Evolutionary conservation across 805 yeast species (phyloP), one percentile per base, ranked within the genome.

Genomic region (Clavispora santaluciae): DNA sequence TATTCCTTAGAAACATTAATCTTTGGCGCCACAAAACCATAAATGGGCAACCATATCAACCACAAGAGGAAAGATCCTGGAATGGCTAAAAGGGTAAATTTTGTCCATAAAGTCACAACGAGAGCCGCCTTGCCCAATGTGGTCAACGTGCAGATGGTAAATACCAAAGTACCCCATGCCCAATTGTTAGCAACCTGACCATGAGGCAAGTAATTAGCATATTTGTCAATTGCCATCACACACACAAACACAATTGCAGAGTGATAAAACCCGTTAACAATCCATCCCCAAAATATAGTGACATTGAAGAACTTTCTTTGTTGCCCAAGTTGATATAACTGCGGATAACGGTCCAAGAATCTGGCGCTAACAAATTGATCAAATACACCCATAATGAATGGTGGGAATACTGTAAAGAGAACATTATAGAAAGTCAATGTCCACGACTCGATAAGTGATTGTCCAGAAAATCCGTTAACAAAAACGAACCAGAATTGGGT

Each of bases 401-500:
- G 99, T 3, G 99, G 99, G 33, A 88, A 68, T 23, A 86, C 97
- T 0, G 98, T 87, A 64, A 91, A 93, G 40, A 95, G 74, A 9
- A 95, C 96, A 57, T 95, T 93, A 70, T 93, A 95, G 50, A 86
- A 86, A 0, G 99, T 93, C 59, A 95, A 79, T 0, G 97, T 88
- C 99, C 99, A 93, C 0, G 98, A 90, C 62, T 93, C 99, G 60
- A 86, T 85, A 53, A 93, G 82, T 1, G 96, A 87, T 64, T 93
- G 96, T 13, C 99, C 99, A 17, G 96, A 87, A 57, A 79, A 93
- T 4, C 88, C 91, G 60, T 90, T 93, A 44, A 81, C 75, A 60
- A 93, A 93, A 16, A 91, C 97, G 63, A 77, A 93, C 99, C 99
- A 93, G 63, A 93, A 93, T 66, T 93, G 99, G 3, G 97, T 88